A percentile compares a stretch with the other conserved stretches of the same genome.
phyloP scores from a whole-genome alignment of 2,329 filamentous ascomycete species.

The Clarireedia hainanense region DNA sequence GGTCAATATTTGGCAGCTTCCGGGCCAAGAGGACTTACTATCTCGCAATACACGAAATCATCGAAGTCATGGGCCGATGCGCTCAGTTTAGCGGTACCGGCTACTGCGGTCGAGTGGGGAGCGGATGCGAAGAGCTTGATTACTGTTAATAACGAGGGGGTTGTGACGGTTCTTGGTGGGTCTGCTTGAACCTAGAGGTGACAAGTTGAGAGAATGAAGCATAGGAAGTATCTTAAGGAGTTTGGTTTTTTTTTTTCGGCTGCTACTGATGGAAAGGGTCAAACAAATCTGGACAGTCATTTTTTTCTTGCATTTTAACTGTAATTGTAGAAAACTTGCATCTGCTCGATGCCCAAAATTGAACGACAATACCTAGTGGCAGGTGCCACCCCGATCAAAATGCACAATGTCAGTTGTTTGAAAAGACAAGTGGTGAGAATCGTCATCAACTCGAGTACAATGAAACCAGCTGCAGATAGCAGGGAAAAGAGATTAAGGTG shows the following conservation, averaged over 20 bases:
- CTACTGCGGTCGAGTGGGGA: conserved; percentile 72
- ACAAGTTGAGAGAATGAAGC: not conserved
- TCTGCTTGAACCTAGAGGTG: not conserved
- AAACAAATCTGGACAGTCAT: not conserved
- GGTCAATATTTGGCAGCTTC: conserved; percentile 85
- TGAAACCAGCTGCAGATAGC: too few relatives aligned
- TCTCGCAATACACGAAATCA: conserved; percentile 84
- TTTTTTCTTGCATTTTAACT: not conserved
- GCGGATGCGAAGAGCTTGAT: conserved; percentile 65
- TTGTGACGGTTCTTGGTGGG: conserved; percentile 58
- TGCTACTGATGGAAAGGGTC: not conserved
- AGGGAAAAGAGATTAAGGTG: too few relatives aligned
- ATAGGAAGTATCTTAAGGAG: conserved; percentile 5
- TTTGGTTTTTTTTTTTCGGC: conserved; percentile 4
- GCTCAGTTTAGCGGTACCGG: conserved; percentile 65
- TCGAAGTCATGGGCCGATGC: conserved; percentile 86
- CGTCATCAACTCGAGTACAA: too few relatives aligned
- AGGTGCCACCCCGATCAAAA: not conserved
- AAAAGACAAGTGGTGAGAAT: not conserved
- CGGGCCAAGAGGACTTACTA: conserved; percentile 71
- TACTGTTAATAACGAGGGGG: conserved; percentile 65
- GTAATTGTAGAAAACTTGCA: conserved; percentile 4
- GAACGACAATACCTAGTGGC: not conserved
- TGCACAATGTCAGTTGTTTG: not conserved
- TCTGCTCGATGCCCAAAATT: conserved; percentile 1